Percentiles rank a stretch among this genome's conserved stretches.
phyloP scores from a whole-genome alignment of 495 filamentous ascomycete species.

The Hypoxylon intermedium region DNA sequence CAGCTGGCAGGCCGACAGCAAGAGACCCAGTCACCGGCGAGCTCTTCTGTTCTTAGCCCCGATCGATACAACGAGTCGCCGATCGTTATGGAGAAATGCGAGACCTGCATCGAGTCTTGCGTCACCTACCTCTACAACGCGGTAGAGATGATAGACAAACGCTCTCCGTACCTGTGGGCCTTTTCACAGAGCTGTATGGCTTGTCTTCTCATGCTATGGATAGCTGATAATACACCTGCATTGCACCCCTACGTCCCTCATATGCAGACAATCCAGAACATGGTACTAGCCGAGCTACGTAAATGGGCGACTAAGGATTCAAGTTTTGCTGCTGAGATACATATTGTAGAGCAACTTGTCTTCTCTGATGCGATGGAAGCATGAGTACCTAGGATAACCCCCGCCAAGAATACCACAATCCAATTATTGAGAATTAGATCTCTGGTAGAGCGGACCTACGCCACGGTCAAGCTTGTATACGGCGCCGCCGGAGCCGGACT shows the following conservation, averaged over 20 bases:
- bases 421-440: neutral
- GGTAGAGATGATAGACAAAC: conserved; percentile 42
- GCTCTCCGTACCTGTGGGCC: conserved; percentile 44
- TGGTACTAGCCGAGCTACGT: conserved; percentile 37
- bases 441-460: neutral
- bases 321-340: conserved; percentile 40
- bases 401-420: too few relatives aligned
- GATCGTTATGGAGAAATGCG: conserved; percentile 40
- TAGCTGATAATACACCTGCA: conserved; percentile 38
- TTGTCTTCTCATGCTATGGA: conserved; percentile 37
- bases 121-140: conserved; percentile 43
- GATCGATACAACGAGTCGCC: conserved; percentile 34
- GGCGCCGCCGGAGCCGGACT: conserved; percentile 10
- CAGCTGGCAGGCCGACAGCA: conserved; percentile 37
- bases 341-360: conserved; percentile 39
- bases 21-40: conserved; percentile 34
- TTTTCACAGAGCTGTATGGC: conserved; percentile 44
- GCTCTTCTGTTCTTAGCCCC: conserved; percentile 29
- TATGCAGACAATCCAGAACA: conserved; percentile 37
- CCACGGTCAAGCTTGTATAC: neutral
- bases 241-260: conserved; percentile 38
- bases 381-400: neutral
- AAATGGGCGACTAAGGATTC: conserved; percentile 43
- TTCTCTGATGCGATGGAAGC: conserved; percentile 38
- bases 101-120: conserved; percentile 44